Conservation (phyloP, 768 basidiomycete species). For the Lyophyllum atratum region DNA sequence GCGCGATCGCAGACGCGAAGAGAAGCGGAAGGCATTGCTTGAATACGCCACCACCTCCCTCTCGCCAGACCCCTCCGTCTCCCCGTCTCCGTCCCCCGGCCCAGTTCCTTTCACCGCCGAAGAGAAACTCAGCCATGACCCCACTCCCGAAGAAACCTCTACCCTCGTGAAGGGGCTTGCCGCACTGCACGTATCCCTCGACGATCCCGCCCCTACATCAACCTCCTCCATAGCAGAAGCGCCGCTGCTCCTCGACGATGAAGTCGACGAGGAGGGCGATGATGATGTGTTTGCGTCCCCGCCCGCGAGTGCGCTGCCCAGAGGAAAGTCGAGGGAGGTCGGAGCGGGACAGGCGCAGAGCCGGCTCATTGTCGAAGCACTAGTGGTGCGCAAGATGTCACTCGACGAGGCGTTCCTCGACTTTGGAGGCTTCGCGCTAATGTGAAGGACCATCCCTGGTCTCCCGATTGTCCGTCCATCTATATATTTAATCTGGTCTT, state of each 20-base stretch:
- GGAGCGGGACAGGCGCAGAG: slow-evolving; percentile 31
- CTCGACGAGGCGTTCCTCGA: slow-evolving; percentile 77
- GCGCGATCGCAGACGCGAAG: slow-evolving; percentile 55
- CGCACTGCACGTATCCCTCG: slow-evolving; percentile 13
- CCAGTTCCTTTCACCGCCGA: background rate
- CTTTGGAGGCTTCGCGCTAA: slow-evolving; percentile 62
- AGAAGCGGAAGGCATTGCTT: slow-evolving; percentile 40
- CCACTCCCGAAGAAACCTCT: background rate
- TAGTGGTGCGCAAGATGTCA: slow-evolving; percentile 78
- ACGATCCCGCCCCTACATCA: slow-evolving; percentile 7
- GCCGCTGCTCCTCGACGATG: slow-evolving; percentile 1
- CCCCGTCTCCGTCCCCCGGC: background rate
- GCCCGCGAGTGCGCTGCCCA: slow-evolving; percentile 22
- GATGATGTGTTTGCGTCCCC: slow-evolving; percentile 42
- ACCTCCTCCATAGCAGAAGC: background rate
- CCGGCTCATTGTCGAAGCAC: slow-evolving; percentile 77
- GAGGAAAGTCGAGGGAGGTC: slow-evolving; percentile 17
- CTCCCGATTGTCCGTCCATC: background rate
- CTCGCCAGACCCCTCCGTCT: background rate
- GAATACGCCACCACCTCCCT: slow-evolving; percentile 10
- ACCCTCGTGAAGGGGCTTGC: slow-evolving; percentile 19
- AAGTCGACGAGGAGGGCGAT: slow-evolving; percentile 15
- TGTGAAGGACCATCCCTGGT: slow-evolving; percentile 1
- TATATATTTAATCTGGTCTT: background rate
- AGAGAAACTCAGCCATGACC: background rate